A percentile compares a stretch with the other conserved stretches of the same genome.
Conservation (phyloP, 2,329 filamentous ascomycete genomes). For the Ophidiomyces ophidiicola region DNA sequence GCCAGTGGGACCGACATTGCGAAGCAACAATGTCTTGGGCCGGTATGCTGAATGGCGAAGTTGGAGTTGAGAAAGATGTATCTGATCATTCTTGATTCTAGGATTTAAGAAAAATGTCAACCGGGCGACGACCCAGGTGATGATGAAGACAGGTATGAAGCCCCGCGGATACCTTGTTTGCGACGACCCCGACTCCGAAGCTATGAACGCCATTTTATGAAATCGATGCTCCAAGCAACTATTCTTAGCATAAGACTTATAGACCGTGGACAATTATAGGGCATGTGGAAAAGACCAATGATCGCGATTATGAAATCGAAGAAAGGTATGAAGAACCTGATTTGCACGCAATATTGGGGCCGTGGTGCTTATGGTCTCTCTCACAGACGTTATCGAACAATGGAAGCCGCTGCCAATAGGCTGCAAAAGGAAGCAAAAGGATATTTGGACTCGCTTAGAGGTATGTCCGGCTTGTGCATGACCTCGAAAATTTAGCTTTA, state of each 20-base stretch:
- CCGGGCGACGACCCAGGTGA: slow-evolving; percentile 96
- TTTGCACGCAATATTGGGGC: background rate
- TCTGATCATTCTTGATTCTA: slow-evolving; percentile 23
- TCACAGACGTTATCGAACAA: slow-evolving; percentile 78
- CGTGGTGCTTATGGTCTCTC: slow-evolving; percentile 15
- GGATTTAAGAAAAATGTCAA: slow-evolving; percentile 95
- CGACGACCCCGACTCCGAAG: background rate
- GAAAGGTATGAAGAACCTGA: slow-evolving; percentile 50
- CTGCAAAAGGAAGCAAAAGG: slow-evolving; percentile 97
- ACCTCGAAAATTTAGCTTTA: background rate
- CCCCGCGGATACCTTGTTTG: background rate
- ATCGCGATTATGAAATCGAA: slow-evolving; percentile 97
- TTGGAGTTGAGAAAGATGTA: background rate
- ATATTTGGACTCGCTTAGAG: slow-evolving; percentile 88
- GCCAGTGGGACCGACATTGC: too few species aligned
- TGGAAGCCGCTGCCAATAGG: slow-evolving; percentile 85
- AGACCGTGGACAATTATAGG: slow-evolving; percentile 36
- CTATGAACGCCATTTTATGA: background rate
- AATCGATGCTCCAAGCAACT: too few species aligned
- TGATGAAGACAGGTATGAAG: slow-evolving; percentile 86
- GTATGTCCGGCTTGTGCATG: slow-evolving; percentile 35
- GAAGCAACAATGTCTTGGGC: slow-evolving; percentile 16
- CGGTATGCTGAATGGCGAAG: slow-evolving; percentile 10
- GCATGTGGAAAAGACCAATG: slow-evolving; percentile 96
- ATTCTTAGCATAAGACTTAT: background rate